These are phyloP conservation scores for Mucuna pruriens DNA, from an alignment of 306 rosid species.

Conservation along the genomic window DNA sequence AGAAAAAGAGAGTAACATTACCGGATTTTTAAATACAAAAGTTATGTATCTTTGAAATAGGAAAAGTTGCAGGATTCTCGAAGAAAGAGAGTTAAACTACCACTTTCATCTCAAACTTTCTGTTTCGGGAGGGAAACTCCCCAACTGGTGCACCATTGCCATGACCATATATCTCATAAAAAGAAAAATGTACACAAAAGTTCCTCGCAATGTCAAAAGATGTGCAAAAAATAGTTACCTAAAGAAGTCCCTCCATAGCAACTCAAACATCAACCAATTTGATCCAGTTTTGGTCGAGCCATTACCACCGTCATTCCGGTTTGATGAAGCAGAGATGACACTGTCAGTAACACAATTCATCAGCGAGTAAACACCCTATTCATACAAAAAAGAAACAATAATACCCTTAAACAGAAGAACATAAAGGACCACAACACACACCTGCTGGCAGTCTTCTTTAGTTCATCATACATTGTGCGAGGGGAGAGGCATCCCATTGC, in stretches of 20 bases:
- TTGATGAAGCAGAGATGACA: slow-evolving; percentile 63
- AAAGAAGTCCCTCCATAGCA: slow-evolving; percentile 98
- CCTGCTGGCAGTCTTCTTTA: slow-evolving; percentile 81
- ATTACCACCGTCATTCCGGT: slow-evolving; percentile 58
- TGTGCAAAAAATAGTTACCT: slow-evolving; percentile 57
- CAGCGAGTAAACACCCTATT: slow-evolving; percentile 31
- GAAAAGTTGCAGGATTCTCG: not conserved
- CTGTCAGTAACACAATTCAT: slow-evolving; percentile 39
- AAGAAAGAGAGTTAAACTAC: slow-evolving; percentile 1
- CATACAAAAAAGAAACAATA: not conserved
- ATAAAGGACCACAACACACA: slow-evolving; percentile 47
- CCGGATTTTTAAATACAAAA: not conserved
- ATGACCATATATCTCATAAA: slow-evolving; percentile 4
- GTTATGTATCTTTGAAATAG: not conserved
- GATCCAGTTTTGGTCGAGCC: slow-evolving; percentile 62
- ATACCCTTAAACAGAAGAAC: slow-evolving; percentile 27
- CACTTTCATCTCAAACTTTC: slow-evolving; percentile 2
- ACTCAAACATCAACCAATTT: slow-evolving; percentile 91
- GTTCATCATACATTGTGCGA: slow-evolving; percentile 80
- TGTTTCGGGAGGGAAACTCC: not conserved
- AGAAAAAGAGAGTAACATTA: not conserved
- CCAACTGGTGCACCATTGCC: not conserved
- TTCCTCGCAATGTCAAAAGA: slow-evolving; percentile 21
- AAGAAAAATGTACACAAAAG: not conserved
- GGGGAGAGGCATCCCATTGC: slow-evolving; percentile 98